Base-by-base conservation (phyloP, 2,329 filamentous ascomycete species). In the Alternaria dauci region DNA sequence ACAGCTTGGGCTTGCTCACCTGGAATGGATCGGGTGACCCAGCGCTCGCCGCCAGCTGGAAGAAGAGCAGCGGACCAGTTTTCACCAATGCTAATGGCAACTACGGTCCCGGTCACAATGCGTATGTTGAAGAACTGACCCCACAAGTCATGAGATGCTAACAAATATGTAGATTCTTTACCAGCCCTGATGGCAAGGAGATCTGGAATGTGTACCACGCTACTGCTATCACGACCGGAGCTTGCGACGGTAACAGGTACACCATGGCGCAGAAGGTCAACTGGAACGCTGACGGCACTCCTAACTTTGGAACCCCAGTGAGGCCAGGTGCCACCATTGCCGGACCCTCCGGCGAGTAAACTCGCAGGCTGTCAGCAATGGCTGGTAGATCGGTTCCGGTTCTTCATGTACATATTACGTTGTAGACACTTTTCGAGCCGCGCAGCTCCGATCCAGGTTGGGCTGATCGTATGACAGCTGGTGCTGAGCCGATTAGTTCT, bases 121-220 rank as follows among this genome's bases (percentile, higher is more conserved):
- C 77, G 74, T 80, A 62, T 55, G 68, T 59, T 39, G 5, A 11
- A 5, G 8, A 20, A n/a, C 18, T 18, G 14, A 54, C 55, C 8
- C 9, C 12, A 1, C 5, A 5, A 6, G 6, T 4, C 2, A 3
- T 12, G 5, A 34, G 6, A 42, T 16, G 42, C 53, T 61, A 34
- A 63, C 38, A 2, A 36, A 30, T 3, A 9, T 38, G 1, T 51
- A 84, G 83, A 3, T 88, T 88, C 79, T 87, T 88, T 75, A 77
- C 73, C 28, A 87, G 84, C 62, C 85, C 85, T 0, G 84, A 87
- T 61, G 84, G 80, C 3, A 81, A 75, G 0, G 80, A 87, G 72
- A 83, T 81, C 3, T 88, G 82, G 82, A 86, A 84, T 52, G 82
- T 84, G 0, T 88, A 85, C 71, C 85, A 88, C 63, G 85, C 85